These are phyloP conservation scores for Lichtheimia hyalospora DNA, from an alignment of 371 early-diverging fungal species.

Conservation along the genomic window DNA sequence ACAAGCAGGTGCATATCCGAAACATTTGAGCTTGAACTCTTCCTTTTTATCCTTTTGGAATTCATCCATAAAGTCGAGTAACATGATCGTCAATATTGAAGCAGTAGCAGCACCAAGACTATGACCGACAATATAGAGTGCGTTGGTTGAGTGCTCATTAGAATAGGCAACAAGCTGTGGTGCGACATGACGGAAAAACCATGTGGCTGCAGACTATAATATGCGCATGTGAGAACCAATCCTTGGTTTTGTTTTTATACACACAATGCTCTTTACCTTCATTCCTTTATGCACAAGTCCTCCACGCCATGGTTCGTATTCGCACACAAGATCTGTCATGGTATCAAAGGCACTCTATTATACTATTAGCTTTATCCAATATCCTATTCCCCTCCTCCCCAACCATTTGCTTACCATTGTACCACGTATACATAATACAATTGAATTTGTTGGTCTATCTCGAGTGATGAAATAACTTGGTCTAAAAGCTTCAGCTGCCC, in stretches of 20 bases:
- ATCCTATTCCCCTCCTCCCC: not conserved
- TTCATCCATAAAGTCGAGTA: constrained; percentile 62
- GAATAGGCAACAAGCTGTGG: constrained; percentile 70
- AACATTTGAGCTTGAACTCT: constrained; percentile 36
- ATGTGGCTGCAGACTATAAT: constrained; percentile 66
- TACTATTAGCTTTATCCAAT: not conserved
- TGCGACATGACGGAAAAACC: constrained; percentile 72
- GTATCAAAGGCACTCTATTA: constrained; percentile 78
- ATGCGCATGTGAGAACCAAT: not conserved
- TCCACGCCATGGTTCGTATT: constrained; percentile 86
- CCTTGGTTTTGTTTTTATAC: not conserved
- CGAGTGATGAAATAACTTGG: constrained; percentile 81
- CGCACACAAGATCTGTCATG: constrained; percentile 84
- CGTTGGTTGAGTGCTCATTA: constrained; percentile 59
- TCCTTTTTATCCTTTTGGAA: constrained; percentile 38
- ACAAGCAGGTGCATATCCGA: constrained; percentile 54
- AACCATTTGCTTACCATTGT: constrained; percentile 62
- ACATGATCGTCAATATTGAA: constrained; percentile 76
- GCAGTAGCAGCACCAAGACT: constrained; percentile 85
- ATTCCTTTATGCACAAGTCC: constrained; percentile 86
- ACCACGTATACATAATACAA: constrained; percentile 81
- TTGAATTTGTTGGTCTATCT: constrained; percentile 67
- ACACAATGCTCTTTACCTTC: constrained; percentile 29
- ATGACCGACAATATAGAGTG: constrained; percentile 77
- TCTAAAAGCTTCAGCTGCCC: constrained; percentile 68